Evolutionary conservation across 2,329 filamentous ascomycete genomes (phyloP).

Genomic region (Ophiostoma pallidulum): DNA sequence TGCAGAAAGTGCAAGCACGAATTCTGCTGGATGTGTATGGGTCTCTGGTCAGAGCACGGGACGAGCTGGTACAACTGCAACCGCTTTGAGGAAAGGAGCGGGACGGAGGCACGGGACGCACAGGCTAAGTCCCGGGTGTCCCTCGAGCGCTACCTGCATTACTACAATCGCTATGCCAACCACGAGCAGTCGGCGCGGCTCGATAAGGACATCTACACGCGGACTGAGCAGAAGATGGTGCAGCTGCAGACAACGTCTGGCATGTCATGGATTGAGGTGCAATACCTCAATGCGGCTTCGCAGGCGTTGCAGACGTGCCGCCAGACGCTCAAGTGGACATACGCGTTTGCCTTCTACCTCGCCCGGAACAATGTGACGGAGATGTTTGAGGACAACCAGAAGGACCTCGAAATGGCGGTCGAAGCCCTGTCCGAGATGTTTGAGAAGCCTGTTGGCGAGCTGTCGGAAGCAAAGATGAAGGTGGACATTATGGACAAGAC

Average conservation of each 20-base stretch:
- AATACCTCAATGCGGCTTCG: slow-evolving; percentile 88
- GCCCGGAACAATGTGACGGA: slow-evolving; percentile 89
- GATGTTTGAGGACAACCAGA: slow-evolving; percentile 98
- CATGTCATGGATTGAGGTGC: slow-evolving; percentile 98
- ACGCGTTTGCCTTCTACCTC: slow-evolving; percentile 97
- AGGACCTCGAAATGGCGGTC: slow-evolving; percentile 93
- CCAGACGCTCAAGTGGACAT: slow-evolving; percentile 99
- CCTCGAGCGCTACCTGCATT: slow-evolving; percentile 92
- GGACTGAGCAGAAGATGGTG: slow-evolving; percentile 99
- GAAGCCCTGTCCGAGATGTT: slow-evolving; percentile 99
- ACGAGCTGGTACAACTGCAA: slow-evolving; percentile 99
- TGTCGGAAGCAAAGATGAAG: slow-evolving; percentile 81
- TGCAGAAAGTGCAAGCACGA: slow-evolving; percentile 93
- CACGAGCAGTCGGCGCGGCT: slow-evolving; percentile 96
- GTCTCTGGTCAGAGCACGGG: slow-evolving; percentile 94
- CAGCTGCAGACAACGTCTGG: slow-evolving; percentile 86
- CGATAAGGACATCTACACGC: slow-evolving; percentile 89
- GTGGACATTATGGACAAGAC: slow-evolving; percentile 99
- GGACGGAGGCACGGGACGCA: slow-evolving; percentile 77
- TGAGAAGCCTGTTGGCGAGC: slow-evolving; percentile 84
- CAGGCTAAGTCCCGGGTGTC: slow-evolving; percentile 86
- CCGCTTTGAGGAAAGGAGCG: slow-evolving; percentile 91
- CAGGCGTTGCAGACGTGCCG: slow-evolving; percentile 91
- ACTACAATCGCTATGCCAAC: slow-evolving; percentile 98
- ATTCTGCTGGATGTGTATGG: slow-evolving; percentile 99